Evolutionary conservation across 2,329 filamentous ascomycete genomes (phyloP), one percentile per base, ranked within the genome.

Genomic region (Cercospora sp.): DNA sequence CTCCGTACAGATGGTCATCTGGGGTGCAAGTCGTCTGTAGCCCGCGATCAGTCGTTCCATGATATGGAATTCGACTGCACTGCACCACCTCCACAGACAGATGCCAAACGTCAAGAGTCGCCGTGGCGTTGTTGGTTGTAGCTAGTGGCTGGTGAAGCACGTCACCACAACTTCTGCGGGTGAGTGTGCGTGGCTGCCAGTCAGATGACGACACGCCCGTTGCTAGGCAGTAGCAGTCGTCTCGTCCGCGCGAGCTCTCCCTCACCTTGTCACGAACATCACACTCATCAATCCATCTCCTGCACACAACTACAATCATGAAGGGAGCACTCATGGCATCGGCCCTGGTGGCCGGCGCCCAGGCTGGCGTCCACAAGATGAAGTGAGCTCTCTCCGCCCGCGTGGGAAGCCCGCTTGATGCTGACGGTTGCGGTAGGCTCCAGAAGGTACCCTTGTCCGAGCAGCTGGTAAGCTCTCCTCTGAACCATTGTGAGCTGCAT

Each of bases 361-460:
- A 75, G 67, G 89, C 77, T 39, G 67, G 89, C 77, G 86, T 97
- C 74, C 93, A 98, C 89, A 96, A 93, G 87, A 90, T 97, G 87
- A 73, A 73, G 72, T 73, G 63, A 64, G 72, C 64, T 23, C 51
- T 13, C 16, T 57, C 9, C 42, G n/a, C 42, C 26, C 60, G 6
- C 13, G 3, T 18, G 20, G 16, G 48, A 33, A 18, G 45, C 28
- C 64, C 60, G 51, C 1, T 30, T 23, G 58, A 64, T 61, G 63
- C 69, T 72, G 67, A 72, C 67, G 57, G 59, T 60, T 51, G 33
- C 33, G 60, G 31, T 90, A 0, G 86, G 84, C 58, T 82, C 81
- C 85, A 97, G 87, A 99, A 99, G 90, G 85, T 98, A 70, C 91
- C 95, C 74, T 85, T 99, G 68, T 87, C 90, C 60, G 92, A 98